Percentiles rank a stretch among this genome's conserved stretches.
These are phyloP conservation scores for Penicillium oxalicum DNA, from an alignment of 2,329 filamentous ascomycete genomes.

Conservation along the genomic window DNA sequence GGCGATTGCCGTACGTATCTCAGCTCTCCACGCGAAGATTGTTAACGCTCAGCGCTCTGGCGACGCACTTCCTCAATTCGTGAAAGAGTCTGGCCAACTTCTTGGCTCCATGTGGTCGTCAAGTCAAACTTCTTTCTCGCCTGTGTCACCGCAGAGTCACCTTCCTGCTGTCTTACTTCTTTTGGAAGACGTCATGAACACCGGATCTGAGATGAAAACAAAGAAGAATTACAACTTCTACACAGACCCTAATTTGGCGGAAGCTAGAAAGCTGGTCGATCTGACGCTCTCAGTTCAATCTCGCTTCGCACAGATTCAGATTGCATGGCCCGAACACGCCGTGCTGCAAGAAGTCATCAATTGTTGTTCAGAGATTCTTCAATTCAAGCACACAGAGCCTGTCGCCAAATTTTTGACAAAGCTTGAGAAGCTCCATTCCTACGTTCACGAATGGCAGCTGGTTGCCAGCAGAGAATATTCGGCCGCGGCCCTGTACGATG, in stretches of 20 bases:
- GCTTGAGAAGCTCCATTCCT: constrained; percentile 77
- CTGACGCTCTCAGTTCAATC: constrained; percentile 63
- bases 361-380: constrained; percentile 68
- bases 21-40: constrained; percentile 52
- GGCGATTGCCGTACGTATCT: constrained; percentile 55
- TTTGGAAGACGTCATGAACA: constrained; percentile 56
- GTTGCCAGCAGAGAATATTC: constrained; percentile 78
- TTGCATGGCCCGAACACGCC: constrained; percentile 65
- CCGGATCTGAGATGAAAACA: constrained; percentile 38
- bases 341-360: constrained; percentile 71
- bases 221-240: constrained; percentile 76
- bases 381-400: constrained; percentile 72
- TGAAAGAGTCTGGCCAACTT: constrained; percentile 31
- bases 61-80: constrained; percentile 27
- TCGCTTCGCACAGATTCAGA: constrained; percentile 65
- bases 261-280: constrained; percentile 66
- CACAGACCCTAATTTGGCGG: constrained; percentile 66
- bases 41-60: constrained; percentile 29
- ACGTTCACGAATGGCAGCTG: constrained; percentile 90
- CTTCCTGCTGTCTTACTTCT: constrained; percentile 62
- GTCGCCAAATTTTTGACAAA: constrained; percentile 79
- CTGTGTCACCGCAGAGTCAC: constrained; percentile 45
- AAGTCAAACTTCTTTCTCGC: constrained; percentile 18
- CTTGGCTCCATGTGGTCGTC: constrained; percentile 31
- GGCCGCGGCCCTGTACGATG: constrained; percentile 64